Evolutionary conservation across 2,329 filamentous ascomycete species (phyloP).

Genomic region (Colletotrichum orchidophilum): DNA sequence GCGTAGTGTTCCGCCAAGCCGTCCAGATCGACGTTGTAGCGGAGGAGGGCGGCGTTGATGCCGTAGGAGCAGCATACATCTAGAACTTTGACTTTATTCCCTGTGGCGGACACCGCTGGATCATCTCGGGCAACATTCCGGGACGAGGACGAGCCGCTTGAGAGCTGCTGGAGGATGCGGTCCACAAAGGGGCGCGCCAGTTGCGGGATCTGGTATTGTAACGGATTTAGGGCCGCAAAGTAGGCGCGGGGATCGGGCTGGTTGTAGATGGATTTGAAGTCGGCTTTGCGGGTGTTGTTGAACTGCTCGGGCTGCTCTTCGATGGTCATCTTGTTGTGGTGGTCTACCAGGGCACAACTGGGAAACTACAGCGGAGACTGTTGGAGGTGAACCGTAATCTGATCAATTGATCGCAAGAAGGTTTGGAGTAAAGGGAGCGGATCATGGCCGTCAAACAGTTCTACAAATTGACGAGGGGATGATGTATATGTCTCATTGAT

Average conservation of each 20-base stretch:
- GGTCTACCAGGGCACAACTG: neutral
- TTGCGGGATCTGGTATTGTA: slow-evolving; percentile 19
- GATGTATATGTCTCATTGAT: neutral
- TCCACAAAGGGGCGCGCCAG: slow-evolving; percentile 13
- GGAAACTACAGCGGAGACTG: neutral
- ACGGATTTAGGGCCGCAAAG: slow-evolving; percentile 5
- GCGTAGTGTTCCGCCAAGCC: neutral
- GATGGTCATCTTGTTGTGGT: slow-evolving; percentile 3
- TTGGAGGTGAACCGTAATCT: neutral
- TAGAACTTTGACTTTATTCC: neutral
- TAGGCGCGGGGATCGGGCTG: slow-evolving; percentile 18
- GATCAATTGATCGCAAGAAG: neutral
- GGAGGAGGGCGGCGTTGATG: slow-evolving; percentile 20
- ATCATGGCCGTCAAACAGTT: neutral
- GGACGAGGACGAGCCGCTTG: neutral
- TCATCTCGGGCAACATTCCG: neutral
- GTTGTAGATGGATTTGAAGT: slow-evolving; percentile 22
- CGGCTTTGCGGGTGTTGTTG: slow-evolving; percentile 13
- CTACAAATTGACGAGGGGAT: neutral
- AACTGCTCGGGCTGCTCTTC: slow-evolving; percentile 6
- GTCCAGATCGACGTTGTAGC: neutral
- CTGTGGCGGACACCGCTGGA: neutral
- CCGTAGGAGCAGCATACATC: slow-evolving; percentile 23
- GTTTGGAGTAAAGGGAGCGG: too few relatives aligned
- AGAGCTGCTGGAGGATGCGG: neutral